Evolutionary conservation across 2,329 filamentous ascomycete species (phyloP).

Genomic region (Aureobasidium leucospermi): DNA sequence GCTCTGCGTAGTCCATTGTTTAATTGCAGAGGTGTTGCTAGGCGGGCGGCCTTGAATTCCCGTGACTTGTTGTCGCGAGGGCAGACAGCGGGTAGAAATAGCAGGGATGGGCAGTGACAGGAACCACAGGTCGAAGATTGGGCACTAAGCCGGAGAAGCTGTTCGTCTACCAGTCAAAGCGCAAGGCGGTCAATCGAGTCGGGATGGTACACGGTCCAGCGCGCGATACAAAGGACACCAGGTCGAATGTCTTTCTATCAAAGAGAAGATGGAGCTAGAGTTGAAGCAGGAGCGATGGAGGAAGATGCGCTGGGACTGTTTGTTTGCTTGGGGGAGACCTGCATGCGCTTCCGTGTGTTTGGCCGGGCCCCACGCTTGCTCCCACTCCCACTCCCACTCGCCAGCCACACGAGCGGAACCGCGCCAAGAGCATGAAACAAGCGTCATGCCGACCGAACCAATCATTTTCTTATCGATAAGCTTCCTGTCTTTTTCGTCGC

Average conservation of each 20-base stretch:
- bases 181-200: constrained; percentile 1
- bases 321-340: background rate
- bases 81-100: background rate
- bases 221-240: background rate
- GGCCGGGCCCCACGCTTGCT: too few relatives aligned
- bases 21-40: background rate
- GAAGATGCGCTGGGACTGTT: background rate
- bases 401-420: background rate
- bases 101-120: background rate
- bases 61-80: background rate
- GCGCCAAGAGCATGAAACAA: too few relatives aligned
- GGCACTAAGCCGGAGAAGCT: constrained; percentile 8
- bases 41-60: constrained; percentile 4
- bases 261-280: background rate
- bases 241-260: background rate
- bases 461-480: constrained; percentile 13
- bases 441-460: background rate
- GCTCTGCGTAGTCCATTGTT: constrained; percentile 7
- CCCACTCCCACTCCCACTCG: background rate
- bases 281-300: background rate
- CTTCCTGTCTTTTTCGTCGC: background rate
- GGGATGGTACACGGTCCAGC: constrained; percentile 1
- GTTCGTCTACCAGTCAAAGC: constrained; percentile 12
- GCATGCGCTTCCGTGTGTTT: background rate
- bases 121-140: background rate